Evolutionary conservation across 2,329 filamentous ascomycete genomes (phyloP).

Genomic region (Geosmithia morbida): DNA sequence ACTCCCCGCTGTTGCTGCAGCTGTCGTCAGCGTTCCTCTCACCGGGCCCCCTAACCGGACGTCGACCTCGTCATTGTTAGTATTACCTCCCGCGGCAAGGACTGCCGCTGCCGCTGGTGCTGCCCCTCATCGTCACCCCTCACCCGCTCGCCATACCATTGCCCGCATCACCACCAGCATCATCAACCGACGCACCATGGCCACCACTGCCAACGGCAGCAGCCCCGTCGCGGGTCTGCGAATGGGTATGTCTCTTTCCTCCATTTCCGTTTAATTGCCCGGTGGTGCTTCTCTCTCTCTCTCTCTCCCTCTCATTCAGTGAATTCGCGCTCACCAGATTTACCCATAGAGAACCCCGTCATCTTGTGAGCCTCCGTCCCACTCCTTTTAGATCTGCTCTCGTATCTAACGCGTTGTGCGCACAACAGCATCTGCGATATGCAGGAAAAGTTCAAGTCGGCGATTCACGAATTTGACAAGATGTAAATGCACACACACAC

Average conservation of each 20-base stretch:
- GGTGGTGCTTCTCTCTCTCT: too few species aligned
- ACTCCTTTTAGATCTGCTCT: background rate
- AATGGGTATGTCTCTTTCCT: slow-evolving; percentile 14
- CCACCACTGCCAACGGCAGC: slow-evolving; percentile 6
- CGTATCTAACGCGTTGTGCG: background rate
- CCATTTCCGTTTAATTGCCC: too few species aligned
- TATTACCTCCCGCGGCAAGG: too few species aligned
- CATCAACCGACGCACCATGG: background rate
- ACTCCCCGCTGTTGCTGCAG: background rate
- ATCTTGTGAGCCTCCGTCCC: slow-evolving; percentile 28
- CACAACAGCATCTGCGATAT: slow-evolving; percentile 73
- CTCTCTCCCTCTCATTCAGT: background rate
- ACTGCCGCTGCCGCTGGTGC: background rate
- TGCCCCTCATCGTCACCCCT: background rate
- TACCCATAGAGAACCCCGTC: slow-evolving; percentile 27
- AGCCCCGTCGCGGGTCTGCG: slow-evolving; percentile 10
- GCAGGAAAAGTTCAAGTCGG: slow-evolving; percentile 79
- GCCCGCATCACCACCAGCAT: background rate
- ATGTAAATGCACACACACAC: slow-evolving; percentile 35
- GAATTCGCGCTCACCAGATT: background rate
- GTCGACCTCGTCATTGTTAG: background rate
- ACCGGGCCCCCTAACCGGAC: background rate
- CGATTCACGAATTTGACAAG: slow-evolving; percentile 75
- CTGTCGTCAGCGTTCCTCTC: background rate
- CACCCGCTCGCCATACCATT: background rate